Evolutionary conservation across 2,329 filamentous ascomycete genomes (phyloP), one percentile per base, ranked within the genome.

Genomic region (Microcera coccophila): DNA sequence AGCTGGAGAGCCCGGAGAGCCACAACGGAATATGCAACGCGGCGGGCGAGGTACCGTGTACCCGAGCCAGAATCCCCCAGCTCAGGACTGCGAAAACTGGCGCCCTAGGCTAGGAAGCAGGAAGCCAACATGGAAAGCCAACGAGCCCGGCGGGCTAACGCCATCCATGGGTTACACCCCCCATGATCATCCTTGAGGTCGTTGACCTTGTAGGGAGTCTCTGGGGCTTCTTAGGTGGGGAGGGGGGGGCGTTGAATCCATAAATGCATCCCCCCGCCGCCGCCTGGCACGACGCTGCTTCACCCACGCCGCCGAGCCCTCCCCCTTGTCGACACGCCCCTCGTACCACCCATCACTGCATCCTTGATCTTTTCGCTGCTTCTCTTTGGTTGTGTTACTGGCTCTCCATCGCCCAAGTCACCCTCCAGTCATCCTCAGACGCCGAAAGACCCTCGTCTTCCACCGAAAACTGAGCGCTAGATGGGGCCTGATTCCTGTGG

Each of bases 231-330:
- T 12, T 26, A 12, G 22, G 22, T 26, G 7, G 12, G 7, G 47
- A n/a, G n/a, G n/a, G 28, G 28, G 36, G 26, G 12, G 11, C 15
- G 8, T 32, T 32, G 29, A n/a, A 32, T 42, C 42, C 47, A n/a
- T n/a, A n/a, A n/a, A n/a, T n/a, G n/a, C n/a, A n/a, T n/a, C n/a
- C n/a, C n/a, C n/a, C n/a, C n/a, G n/a, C n/a, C n/a, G n/a, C 45
- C 44, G 42, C 40, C 54, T 57, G 53, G 62, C 63, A 55, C 55
- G 54, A 65, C 62, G 32, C 53, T 62, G 61, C 53, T 63, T 46
- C 50, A 54, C 44, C 44, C 59, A 61, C 60, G 49, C 61, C 57
- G 50, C 50, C 32, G 40, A 38, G 16, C 15, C 42, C 32, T 34
- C 41, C 45, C 50, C 51, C 58, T 47, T 53, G 55, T 48, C 39